phyloP scores from a whole-genome alignment of 306 rosid species.

The Acacia confusa region DNA sequence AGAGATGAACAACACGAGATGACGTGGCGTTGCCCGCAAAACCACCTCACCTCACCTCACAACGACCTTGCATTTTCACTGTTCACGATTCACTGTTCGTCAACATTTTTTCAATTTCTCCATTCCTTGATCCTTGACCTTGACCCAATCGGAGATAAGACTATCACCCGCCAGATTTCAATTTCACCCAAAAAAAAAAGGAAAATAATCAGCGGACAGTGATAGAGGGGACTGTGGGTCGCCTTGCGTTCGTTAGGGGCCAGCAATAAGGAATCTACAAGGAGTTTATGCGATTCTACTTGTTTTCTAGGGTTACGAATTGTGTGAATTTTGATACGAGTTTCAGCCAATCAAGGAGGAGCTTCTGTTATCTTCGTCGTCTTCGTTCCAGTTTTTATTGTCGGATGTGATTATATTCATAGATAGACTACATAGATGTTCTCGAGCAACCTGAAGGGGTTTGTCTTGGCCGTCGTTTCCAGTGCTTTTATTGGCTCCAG shows the following conservation, averaged over 20 bases:
- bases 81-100: background rate
- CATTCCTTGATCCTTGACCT: background rate
- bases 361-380: background rate
- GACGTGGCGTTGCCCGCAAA: background rate
- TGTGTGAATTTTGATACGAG: background rate
- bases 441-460: slow-evolving; percentile 69
- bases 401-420: background rate
- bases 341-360: background rate
- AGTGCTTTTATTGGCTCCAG: slow-evolving; percentile 89
- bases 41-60: background rate
- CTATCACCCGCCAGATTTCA: background rate
- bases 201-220: background rate
- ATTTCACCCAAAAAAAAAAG: background rate
- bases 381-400: background rate
- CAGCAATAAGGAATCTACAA: background rate
- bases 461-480: slow-evolving; percentile 66
- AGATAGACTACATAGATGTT: slow-evolving; percentile 39
- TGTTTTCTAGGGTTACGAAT: background rate
- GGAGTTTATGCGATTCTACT: background rate
- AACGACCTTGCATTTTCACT: background rate
- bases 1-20: background rate
- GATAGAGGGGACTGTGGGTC: background rate
- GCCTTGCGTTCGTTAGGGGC: background rate
- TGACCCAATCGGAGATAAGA: background rate
- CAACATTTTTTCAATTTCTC: background rate